Conservation (phyloP, 768 basidiomycete genomes). For the Cubamyces lactineus region DNA sequence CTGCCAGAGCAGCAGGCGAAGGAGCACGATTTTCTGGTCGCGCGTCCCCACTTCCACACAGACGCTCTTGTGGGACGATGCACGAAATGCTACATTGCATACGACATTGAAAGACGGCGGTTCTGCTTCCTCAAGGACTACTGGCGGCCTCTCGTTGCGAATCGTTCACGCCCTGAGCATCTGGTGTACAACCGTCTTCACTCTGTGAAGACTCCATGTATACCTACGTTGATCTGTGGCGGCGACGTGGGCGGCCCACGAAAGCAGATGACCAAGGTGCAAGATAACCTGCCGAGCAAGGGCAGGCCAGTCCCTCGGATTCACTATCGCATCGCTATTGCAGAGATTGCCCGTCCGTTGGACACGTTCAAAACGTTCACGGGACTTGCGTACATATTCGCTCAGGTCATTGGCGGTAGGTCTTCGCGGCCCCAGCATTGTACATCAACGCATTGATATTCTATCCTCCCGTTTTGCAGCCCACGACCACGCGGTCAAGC, state of each 20-base stretch:
- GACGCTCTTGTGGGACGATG: constrained; percentile 7
- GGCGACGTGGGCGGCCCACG: constrained; percentile 15
- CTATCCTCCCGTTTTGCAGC: too few relatives aligned
- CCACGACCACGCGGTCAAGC: too few relatives aligned
- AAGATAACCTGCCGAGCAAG: neutral
- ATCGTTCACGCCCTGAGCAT: constrained; percentile 6
- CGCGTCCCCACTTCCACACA: neutral
- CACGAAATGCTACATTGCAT: constrained; percentile 14
- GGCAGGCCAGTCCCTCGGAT: neutral
- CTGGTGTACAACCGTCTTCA: constrained; percentile 6
- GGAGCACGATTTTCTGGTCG: constrained; percentile 13
- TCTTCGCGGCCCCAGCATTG: too few relatives aligned
- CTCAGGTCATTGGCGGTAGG: too few relatives aligned
- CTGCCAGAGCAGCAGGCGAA: neutral
- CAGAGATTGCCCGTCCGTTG: too few relatives aligned
- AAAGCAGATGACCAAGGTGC: neutral
- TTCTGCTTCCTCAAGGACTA: constrained; percentile 22
- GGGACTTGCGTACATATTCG: too few relatives aligned
- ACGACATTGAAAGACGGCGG: neutral
- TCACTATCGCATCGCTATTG: constrained; percentile 12
- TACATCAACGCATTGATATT: too few relatives aligned
- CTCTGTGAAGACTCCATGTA: neutral
- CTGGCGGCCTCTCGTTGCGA: constrained; percentile 14
- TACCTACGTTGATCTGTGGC: constrained; percentile 15
- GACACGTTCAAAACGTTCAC: too few relatives aligned